These are phyloP conservation scores for Ephemerocybe angulata DNA, from an alignment of 768 basidiomycete species.

Conservation along the genomic window DNA sequence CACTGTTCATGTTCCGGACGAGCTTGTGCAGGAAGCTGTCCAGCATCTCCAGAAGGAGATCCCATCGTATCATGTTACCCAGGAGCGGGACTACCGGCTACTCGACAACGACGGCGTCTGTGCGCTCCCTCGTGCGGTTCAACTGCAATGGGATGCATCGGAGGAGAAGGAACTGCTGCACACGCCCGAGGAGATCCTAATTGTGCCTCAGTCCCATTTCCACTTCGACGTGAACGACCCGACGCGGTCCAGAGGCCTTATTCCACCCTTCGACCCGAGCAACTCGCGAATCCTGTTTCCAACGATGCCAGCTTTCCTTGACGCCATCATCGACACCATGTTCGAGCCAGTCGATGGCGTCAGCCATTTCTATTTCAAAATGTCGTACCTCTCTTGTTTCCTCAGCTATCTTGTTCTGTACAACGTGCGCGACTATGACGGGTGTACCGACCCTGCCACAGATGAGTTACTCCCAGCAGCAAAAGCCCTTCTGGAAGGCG, in stretches of 20 bases:
- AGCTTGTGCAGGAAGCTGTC: background rate
- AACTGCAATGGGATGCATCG: constrained; percentile 1
- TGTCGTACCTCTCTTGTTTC: constrained; percentile 4
- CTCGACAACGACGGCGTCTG: background rate
- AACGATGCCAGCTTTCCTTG: constrained; percentile 8
- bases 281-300: constrained; percentile 8
- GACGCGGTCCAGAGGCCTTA: constrained; percentile 3
- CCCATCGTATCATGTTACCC: background rate
- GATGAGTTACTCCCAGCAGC: constrained; percentile 8
- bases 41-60: background rate
- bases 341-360: constrained; percentile 9
- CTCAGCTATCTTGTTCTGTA: background rate
- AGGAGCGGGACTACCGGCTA: background rate
- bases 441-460: constrained; percentile 7
- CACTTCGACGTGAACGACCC: constrained; percentile 4
- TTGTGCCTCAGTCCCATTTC: constrained; percentile 11
- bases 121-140: background rate
- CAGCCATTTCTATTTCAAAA: constrained; percentile 7
- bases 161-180: constrained; percentile 1
- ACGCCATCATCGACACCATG: constrained; percentile 11
- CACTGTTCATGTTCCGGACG: background rate
- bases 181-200: constrained; percentile 5
- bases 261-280: constrained; percentile 8
- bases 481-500: constrained; percentile 6
- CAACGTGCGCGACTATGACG: constrained; percentile 10